Percentiles rank a stretch among this genome's conserved stretches.
Conservation (phyloP, 805 yeast genomes). For the Saccharomycopsis microspora region DNA sequence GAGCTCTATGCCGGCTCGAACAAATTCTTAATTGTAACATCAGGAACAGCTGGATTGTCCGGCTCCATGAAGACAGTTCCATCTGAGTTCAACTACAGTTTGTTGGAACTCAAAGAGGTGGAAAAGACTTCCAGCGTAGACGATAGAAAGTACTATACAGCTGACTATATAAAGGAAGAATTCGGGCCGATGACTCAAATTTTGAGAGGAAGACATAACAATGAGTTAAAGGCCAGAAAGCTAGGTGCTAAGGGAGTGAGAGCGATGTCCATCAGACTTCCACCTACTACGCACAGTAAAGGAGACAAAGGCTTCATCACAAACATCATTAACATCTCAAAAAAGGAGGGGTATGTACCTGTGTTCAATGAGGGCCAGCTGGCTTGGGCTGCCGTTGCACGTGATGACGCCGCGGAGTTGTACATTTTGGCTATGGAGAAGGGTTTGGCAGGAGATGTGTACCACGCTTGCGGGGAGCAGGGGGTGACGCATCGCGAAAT, state of each 20-base stretch:
- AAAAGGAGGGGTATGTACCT: slow-evolving; percentile 23
- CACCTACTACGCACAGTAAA: slow-evolving; percentile 26
- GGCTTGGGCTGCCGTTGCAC: slow-evolving; percentile 25
- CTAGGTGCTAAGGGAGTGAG: slow-evolving; percentile 18
- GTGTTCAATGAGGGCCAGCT: slow-evolving; percentile 27
- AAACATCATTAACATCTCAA: slow-evolving; percentile 20
- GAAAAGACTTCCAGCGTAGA: no score
- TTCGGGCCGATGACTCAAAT: no score
- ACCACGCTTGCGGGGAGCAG: slow-evolving; percentile 21
- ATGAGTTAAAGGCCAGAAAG: background rate
- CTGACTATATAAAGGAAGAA: no score
- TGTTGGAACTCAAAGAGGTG: background rate
- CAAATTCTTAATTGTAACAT: background rate
- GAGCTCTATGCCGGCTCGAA: slow-evolving; percentile 1
- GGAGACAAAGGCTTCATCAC: slow-evolving; percentile 22
- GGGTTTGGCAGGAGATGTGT: slow-evolving; percentile 19
- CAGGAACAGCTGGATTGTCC: background rate
- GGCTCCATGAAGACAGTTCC: background rate
- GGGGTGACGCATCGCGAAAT: slow-evolving; percentile 20
- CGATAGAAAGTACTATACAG: no score
- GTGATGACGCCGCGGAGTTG: slow-evolving; percentile 24
- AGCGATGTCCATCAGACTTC: slow-evolving; percentile 21
- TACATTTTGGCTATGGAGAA: slow-evolving; percentile 22
- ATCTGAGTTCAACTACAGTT: background rate
- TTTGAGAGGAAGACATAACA: background rate